These are phyloP conservation scores for Agrostemma githago DNA, from an alignment of 148 eudicot genomes.

Conservation along the genomic window DNA sequence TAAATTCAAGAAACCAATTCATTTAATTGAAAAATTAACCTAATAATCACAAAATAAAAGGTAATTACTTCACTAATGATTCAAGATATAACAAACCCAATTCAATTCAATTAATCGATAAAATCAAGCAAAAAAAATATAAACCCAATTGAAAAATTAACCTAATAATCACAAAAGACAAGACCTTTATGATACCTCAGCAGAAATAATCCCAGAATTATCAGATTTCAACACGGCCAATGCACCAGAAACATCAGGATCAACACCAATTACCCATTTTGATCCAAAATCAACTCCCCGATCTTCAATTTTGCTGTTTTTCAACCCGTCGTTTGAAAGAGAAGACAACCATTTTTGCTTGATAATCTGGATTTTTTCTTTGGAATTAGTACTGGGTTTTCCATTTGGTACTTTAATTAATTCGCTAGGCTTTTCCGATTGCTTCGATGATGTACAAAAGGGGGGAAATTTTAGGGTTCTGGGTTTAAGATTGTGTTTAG, in stretches of 20 bases:
- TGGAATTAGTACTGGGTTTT: slow-evolving; percentile 16
- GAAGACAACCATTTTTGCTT: slow-evolving; percentile 62
- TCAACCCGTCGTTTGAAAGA: slow-evolving; percentile 29
- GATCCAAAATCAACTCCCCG: slow-evolving; percentile 19
- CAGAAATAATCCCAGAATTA: slow-evolving; percentile 29
- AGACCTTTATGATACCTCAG: slow-evolving; percentile 39
- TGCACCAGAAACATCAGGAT: slow-evolving; percentile 91
- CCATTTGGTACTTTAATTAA: slow-evolving; percentile 19
- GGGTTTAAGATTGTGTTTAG: slow-evolving; percentile 22
- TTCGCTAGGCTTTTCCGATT: slow-evolving; percentile 18
- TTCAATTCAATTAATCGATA: background rate
- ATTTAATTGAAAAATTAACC: no score
- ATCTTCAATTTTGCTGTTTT: background rate
- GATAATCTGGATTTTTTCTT: slow-evolving; percentile 23
- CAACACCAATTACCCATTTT: slow-evolving; percentile 70
- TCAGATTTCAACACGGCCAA: slow-evolving; percentile 61
- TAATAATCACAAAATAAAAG: no score
- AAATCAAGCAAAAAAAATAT: background rate
- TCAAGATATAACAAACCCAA: background rate
- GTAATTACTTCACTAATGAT: no score
- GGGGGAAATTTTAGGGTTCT: slow-evolving; percentile 21
- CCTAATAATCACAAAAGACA: background rate
- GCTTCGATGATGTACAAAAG: slow-evolving; percentile 22
- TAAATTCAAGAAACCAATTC: no score
- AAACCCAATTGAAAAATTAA: background rate